Evolutionary conservation across 306 rosid genomes (phyloP).

Genomic region (Pyrus bretschneideri): DNA sequence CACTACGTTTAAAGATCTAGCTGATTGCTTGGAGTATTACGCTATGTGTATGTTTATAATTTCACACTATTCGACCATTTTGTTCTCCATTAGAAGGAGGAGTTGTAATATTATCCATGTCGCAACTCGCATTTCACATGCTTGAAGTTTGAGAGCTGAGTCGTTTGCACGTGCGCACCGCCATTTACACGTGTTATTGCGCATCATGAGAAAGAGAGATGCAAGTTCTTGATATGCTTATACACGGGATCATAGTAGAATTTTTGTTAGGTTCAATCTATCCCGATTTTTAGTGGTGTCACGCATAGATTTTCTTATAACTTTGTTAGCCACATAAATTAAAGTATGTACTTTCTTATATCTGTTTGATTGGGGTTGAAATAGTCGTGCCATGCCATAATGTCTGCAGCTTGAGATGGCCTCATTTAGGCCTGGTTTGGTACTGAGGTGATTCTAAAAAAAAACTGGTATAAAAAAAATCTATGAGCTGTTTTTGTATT

Average conservation of each 20-base stretch:
- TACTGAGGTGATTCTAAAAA: too few species aligned
- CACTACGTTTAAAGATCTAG: not conserved
- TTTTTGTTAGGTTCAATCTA: accelerated
- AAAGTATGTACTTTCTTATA: not conserved
- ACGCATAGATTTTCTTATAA: not conserved
- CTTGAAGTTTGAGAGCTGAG: not conserved
- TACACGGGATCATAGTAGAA: not conserved
- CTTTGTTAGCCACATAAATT: not conserved
- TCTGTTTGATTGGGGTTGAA: not conserved
- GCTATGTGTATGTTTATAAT: not conserved
- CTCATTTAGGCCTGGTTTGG: not conserved
- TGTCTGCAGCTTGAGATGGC: not conserved
- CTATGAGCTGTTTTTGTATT: too few species aligned
- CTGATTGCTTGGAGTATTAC: not conserved
- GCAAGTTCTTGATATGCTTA: too few species aligned
- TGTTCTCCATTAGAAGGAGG: not conserved
- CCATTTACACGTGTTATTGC: too few species aligned
- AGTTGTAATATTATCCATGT: not conserved
- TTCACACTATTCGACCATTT: not conserved
- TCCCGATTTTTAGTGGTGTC: not conserved
- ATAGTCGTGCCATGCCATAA: not conserved
- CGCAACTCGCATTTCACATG: not conserved
- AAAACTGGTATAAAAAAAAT: too few species aligned
- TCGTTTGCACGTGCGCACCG: not conserved
- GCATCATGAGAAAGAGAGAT: too few species aligned